Base-by-base conservation (phyloP, 1,284 basidiomycete species). In the Sphaerobolus stellatus region DNA sequence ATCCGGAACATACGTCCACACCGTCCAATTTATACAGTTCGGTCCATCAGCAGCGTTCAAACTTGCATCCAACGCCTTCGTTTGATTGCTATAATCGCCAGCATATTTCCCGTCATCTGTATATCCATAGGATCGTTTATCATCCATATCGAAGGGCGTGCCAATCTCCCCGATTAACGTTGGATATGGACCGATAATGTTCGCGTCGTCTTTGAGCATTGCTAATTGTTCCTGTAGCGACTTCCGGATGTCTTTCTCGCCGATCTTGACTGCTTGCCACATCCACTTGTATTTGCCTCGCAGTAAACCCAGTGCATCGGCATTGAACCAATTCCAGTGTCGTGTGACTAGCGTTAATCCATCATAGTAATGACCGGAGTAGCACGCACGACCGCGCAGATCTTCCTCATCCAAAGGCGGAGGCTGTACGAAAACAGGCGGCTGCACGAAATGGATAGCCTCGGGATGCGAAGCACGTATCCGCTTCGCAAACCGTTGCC, bases 281-380 rank as follows among this genome's bases (percentile, higher is more conserved):
- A 76, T 86, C 71, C 68, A 84, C 64, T 79, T 78, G 69, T 98
- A 99, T 66, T 93, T 93, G 18, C 92, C 92, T 38, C 96, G 77
- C 38, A 98, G 72, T 7, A 98, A 71, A 1, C 96, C 96, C 0
- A 99, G 74, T 0, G 95, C 92, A 70, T 99, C 96, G 2, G 94
- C 95, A 64, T 98, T 98, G 79, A 96, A 93, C 92, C 90, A 94
- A 67, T 94, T 90, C 94, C 92, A 96, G 62, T 94, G 91, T 29
- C 89, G 78, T 31, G 90, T 91, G 28, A 92, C 74, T 18, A 91
- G 78, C 6, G 89, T 91, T 43, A 98, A 76, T 1, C 96, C 96
- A 65, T 99, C 96, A 68, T 98, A 99, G 69, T 94, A 99, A 71
- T 99, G 96, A 0, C 86, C 80, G 0, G 92, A 88, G 58, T 90